Evolutionary conservation across 2,329 filamentous ascomycete genomes (phyloP), one percentile per base, ranked within the genome.

Genomic region (Fusarium odoratissimum): DNA sequence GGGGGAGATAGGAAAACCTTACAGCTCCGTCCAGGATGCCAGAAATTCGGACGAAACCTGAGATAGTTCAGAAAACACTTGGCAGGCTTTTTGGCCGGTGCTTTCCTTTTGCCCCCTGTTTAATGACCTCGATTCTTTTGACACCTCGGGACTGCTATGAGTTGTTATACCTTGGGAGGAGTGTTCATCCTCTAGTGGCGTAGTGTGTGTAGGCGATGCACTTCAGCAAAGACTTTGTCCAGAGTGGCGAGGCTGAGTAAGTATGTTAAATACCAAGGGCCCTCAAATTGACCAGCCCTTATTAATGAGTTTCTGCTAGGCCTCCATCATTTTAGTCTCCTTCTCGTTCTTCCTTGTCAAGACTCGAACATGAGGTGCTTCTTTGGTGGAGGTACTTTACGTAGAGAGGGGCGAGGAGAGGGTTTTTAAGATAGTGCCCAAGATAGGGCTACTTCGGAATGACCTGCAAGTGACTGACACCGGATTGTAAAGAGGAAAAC

Each of bases 141-240:
- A 51, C 30, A 35, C 46, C 17, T 51, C 46, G 30, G 16, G 46
- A 19, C 56, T 67, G 46, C 49, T 67, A 60, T 46, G 42, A 40
- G 31, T 46, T 62, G 42, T 70, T 49, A 41, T 54, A 46, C 40
- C 52, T 61, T 54, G 63, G 64, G 67, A 64, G 51, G 46, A 64
- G 54, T 37, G 70, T 46, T 76, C 75, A 77, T 77, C 64, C 64
- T 75, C 64, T 63, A 48, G 45, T 67, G 61, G 56, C 54, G 66
- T 46, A 49, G 49, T 57, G 41, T 37, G 44, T 37, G 33, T 69
- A 46, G 28, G 40, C 51, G 51, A 58, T 71, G 56, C 42, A 67
- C 55, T 62, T 54, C 21, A 54, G 28, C 35, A 57, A 72, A 68
- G 37, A 41, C 52, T 54, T 61, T 52, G 38, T 16, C 54, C 40